Evolutionary conservation across 2,329 filamentous ascomycete genomes (phyloP).

Genomic region (Myriosclerotinia scirpicola): DNA sequence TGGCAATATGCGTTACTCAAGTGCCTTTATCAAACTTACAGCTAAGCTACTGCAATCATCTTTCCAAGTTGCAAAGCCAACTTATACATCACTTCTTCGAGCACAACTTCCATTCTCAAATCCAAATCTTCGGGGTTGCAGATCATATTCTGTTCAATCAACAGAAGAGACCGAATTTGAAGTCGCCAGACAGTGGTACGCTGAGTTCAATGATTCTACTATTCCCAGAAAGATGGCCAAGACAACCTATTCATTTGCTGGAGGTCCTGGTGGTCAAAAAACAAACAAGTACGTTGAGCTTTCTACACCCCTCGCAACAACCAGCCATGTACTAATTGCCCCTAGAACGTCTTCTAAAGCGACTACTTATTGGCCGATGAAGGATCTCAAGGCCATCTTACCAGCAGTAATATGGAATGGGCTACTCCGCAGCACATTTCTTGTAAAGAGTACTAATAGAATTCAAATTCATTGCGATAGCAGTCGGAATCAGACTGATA

Average conservation of each 20-base stretch:
- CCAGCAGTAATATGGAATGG: conserved; percentile 36
- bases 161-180: conserved; percentile 33
- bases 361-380: conserved; percentile 37
- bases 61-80: conserved; percentile 22
- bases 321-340: conserved; percentile 14
- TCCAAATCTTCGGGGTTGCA: conserved; percentile 21
- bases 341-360: conserved; percentile 41
- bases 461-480: conserved; percentile 39
- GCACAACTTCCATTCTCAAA: neutral
- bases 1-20: conserved; percentile 7
- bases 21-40: neutral
- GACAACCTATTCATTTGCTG: conserved; percentile 35
- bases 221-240: conserved; percentile 36
- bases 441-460: conserved; percentile 35
- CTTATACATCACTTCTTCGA: conserved; percentile 21
- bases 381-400: conserved; percentile 31
- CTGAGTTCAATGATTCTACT: conserved; percentile 31
- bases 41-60: conserved; percentile 22
- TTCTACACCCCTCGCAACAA: neutral
- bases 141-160: conserved; percentile 30
- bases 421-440: conserved; percentile 36
- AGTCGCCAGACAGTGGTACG: conserved; percentile 38
- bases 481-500: conserved; percentile 34
- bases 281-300: conserved; percentile 39
- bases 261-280: conserved; percentile 41